Evolutionary conservation across 139 green algal genomes (phyloP).

Genomic region (Tetraselmis chui): DNA sequence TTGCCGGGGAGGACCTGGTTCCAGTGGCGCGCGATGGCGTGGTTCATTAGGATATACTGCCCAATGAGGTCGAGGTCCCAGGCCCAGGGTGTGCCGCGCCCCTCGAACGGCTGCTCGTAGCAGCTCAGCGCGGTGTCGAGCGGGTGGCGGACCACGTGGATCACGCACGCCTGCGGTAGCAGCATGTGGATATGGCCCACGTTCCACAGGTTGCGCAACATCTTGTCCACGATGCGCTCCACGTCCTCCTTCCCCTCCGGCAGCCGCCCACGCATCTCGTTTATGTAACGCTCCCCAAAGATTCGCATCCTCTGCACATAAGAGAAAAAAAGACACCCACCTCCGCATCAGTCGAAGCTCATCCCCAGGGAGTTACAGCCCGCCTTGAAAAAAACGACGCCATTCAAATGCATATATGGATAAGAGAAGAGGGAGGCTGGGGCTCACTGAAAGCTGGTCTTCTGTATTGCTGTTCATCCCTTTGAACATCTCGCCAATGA

Average conservation of each 20-base stretch:
- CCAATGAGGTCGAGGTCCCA: slow-evolving; percentile 40
- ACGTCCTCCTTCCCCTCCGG: not conserved
- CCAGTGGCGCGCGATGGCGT: slow-evolving; percentile 42
- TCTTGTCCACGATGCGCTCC: slow-evolving; percentile 67
- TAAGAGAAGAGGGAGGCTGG: too few species aligned
- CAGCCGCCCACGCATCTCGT: slow-evolving; percentile 21
- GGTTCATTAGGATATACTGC: slow-evolving; percentile 21
- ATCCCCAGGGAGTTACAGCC: too few species aligned
- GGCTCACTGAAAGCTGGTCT: too few species aligned
- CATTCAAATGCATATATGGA: too few species aligned
- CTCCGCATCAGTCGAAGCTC: too few species aligned
- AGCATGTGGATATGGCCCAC: slow-evolving; percentile 65
- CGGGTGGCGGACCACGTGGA: slow-evolving; percentile 58
- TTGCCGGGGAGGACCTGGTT: slow-evolving; percentile 29
- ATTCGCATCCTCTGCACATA: slow-evolving; percentile 2
- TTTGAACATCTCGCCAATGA: slow-evolving; percentile 39
- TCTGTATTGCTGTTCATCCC: slow-evolving; percentile 14
- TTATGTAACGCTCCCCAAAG: slow-evolving; percentile 28
- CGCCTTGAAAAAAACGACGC: too few species aligned
- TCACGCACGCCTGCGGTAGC: slow-evolving; percentile 52
- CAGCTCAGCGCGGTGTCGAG: slow-evolving; percentile 61
- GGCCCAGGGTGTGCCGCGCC: slow-evolving; percentile 46
- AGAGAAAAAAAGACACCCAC: too few species aligned
- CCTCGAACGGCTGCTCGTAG: slow-evolving; percentile 66
- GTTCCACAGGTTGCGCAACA: slow-evolving; percentile 66